Evolutionary conservation across 1,284 basidiomycete species (phyloP).

Genomic region (Leccinum subrobustum): DNA sequence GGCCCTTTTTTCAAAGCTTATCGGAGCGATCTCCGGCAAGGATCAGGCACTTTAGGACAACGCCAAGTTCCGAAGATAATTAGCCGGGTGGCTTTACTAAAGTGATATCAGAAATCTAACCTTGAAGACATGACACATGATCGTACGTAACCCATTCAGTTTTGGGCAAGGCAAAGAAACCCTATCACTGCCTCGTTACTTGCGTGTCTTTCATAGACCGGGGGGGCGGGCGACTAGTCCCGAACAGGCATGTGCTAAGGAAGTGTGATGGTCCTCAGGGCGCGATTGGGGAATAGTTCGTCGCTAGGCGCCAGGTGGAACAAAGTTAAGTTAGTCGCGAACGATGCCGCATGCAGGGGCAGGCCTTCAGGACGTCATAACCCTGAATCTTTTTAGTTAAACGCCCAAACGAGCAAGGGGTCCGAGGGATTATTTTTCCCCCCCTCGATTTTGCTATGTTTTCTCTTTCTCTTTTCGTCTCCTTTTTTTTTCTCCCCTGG

Average conservation of each 20-base stretch:
- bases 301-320: conserved; percentile 5
- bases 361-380: conserved; percentile 29
- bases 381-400: conserved; percentile 23
- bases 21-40: conserved; percentile 29
- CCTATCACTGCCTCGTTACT: conserved; percentile 26
- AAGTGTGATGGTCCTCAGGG: conserved; percentile 16
- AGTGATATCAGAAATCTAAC: conserved; percentile 28
- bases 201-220: conserved; percentile 6
- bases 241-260: conserved; percentile 20
- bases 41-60: conserved; percentile 24
- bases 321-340: conserved; percentile 30
- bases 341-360: not conserved
- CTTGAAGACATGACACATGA: conserved; percentile 20
- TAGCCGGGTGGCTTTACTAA: conserved; percentile 16
- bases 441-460: not conserved
- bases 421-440: conserved; percentile 8
- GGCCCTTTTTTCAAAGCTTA: conserved; percentile 23
- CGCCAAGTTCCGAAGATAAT: conserved; percentile 11
- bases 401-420: conserved; percentile 8
- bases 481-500: not conserved
- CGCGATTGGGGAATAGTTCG: conserved; percentile 3
- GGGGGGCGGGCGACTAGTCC: conserved; percentile 2
- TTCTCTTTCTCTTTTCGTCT: not conserved
- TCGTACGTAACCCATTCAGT: conserved; percentile 25
- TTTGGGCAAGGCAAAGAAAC: conserved; percentile 9